These are phyloP conservation scores for Cordyceps militaris DNA, from an alignment of 2,329 filamentous ascomycete species.

Conservation along the genomic window DNA sequence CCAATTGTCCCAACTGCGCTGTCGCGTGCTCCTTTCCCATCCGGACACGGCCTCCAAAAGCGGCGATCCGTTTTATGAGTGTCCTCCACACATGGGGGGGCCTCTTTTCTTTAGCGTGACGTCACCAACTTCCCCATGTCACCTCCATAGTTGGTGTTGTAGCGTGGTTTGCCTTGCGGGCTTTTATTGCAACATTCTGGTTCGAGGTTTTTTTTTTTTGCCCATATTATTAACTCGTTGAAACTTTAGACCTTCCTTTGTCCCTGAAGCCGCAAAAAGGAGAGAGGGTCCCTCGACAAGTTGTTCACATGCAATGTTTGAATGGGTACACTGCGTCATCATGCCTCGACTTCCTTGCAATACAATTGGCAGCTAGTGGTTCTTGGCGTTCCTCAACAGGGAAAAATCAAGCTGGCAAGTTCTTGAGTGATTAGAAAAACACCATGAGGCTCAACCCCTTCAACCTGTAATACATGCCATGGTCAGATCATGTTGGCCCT, in stretches of 20 bases:
- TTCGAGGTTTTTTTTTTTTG: background rate
- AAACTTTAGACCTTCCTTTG: no score
- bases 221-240: background rate
- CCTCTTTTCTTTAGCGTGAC: no score
- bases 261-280: no score
- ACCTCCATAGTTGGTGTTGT: no score
- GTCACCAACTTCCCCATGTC: no score
- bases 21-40: background rate
- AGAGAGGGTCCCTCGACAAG: background rate
- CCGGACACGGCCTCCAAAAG: no score
- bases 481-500: background rate
- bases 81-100: no score
- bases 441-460: background rate
- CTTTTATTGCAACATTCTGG: no score
- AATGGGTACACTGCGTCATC: background rate
- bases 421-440: background rate
- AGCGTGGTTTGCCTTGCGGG: no score
- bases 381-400: background rate
- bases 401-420: background rate
- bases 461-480: background rate
- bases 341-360: background rate
- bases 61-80: no score
- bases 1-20: no score
- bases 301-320: background rate
- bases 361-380: background rate